Percentiles rank a stretch among this genome's conserved stretches.
phyloP scores from a whole-genome alignment of 1,139 yeast species.

The Candida labiduridarum region DNA sequence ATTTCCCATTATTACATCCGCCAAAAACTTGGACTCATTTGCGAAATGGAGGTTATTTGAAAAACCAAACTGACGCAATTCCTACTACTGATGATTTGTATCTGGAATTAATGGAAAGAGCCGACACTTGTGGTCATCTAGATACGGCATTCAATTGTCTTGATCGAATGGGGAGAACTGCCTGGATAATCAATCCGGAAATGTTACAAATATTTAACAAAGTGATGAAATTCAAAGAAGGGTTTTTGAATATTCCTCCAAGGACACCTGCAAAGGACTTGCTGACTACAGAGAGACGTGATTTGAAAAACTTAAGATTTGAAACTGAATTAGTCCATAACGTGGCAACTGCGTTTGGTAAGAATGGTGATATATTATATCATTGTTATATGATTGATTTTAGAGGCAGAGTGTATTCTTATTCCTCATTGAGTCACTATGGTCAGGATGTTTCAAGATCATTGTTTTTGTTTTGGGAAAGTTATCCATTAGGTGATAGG shows the following conservation, averaged over 20 bases:
- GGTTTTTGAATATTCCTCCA: constrained; percentile 35
- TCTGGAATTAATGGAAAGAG: constrained; percentile 25
- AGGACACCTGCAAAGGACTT: constrained; percentile 6
- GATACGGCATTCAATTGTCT: constrained; percentile 33
- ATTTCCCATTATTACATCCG: constrained; percentile 42
- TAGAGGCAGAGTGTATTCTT: constrained; percentile 46
- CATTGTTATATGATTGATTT: constrained; percentile 46
- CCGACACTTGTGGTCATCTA: constrained; percentile 37
- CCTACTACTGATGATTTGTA: constrained; percentile 24
- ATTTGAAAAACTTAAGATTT: constrained; percentile 22
- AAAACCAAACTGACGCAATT: constrained; percentile 28
- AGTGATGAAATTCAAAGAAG: constrained; percentile 23
- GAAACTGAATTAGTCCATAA: constrained; percentile 24
- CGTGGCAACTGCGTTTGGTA: constrained; percentile 30
- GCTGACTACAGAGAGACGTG: constrained; percentile 12
- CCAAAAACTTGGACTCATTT: constrained; percentile 43
- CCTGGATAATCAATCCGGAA: constrained; percentile 41
- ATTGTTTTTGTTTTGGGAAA: constrained; percentile 42
- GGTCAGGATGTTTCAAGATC: constrained; percentile 38
- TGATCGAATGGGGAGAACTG: constrained; percentile 29
- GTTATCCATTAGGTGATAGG: constrained; percentile 34
- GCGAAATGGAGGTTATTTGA: constrained; percentile 37
- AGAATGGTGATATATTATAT: constrained; percentile 41
- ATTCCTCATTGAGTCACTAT: constrained; percentile 40
- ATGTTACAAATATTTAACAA: constrained; percentile 27